Percentiles rank a stretch among this genome's conserved stretches.
Conservation (phyloP, 2,329 filamentous ascomycete genomes). For the Plectosphaerella sp. region DNA sequence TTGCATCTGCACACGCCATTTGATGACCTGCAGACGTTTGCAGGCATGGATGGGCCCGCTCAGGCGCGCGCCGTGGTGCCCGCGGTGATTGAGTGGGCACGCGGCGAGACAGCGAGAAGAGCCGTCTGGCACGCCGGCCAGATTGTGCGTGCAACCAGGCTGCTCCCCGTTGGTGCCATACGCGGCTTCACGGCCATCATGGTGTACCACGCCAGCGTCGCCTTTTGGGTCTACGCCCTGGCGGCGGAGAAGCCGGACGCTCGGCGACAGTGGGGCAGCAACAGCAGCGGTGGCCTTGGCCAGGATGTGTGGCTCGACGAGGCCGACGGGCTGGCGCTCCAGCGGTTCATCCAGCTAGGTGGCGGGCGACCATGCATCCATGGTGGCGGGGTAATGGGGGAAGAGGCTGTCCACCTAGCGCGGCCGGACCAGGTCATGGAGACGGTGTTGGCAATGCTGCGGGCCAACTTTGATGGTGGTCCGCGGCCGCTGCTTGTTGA, state of each 20-base stretch:
- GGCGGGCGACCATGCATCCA: not conserved
- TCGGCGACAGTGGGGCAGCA: not conserved
- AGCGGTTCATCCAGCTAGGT: not conserved
- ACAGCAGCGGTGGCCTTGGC: not conserved
- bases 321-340: not conserved
- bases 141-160: constrained; percentile 16
- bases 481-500: constrained; percentile 5
- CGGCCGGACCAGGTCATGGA: not conserved
- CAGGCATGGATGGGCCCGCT: constrained; percentile 34
- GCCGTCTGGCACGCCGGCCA: constrained; percentile 23
- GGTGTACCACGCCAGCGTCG: constrained; percentile 20
- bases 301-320: not conserved
- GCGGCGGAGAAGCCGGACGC: constrained; percentile 1
- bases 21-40: constrained; percentile 35
- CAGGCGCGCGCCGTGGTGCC: constrained; percentile 28
- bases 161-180: constrained; percentile 11
- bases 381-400: not conserved
- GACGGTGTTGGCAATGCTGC: constrained; percentile 1
- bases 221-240: constrained; percentile 19
- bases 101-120: constrained; percentile 25
- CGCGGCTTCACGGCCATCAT: constrained; percentile 18
- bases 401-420: not conserved
- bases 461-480: constrained; percentile 2
- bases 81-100: constrained; percentile 28
- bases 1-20: constrained; percentile 34